These are phyloP conservation scores for Termitomyces sp. DNA, from an alignment of 768 basidiomycete genomes.

Conservation along the genomic window DNA sequence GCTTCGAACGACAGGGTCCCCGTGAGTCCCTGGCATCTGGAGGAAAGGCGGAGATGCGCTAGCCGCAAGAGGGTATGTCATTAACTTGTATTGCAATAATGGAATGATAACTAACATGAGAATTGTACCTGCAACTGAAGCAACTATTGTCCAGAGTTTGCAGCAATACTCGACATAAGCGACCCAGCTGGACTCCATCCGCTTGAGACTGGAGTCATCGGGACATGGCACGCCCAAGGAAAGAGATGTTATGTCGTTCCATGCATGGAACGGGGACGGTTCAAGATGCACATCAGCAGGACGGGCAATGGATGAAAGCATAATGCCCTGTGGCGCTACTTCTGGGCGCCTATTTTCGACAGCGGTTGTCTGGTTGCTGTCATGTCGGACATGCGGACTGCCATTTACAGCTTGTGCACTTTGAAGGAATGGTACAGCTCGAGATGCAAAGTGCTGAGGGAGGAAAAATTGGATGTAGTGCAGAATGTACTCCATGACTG, in stretches of 20 bases:
- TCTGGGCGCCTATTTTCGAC: neutral
- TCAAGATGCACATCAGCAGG: neutral
- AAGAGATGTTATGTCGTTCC: neutral
- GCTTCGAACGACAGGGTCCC: neutral
- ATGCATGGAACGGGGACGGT: neutral
- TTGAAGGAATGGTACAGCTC: neutral
- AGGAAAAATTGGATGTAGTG: neutral
- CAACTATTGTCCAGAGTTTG: neutral
- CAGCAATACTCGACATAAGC: neutral
- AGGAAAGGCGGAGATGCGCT: neutral
- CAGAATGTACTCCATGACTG: neutral
- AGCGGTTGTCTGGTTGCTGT: neutral
- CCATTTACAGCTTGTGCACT: neutral
- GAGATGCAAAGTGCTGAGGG: neutral
- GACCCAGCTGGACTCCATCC: neutral
- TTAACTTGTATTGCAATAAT: neutral
- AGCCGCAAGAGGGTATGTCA: too few relatives aligned
- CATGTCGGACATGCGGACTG: too few relatives aligned
- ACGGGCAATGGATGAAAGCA: neutral
- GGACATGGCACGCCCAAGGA: neutral
- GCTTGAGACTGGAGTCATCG: neutral
- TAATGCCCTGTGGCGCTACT: neutral
- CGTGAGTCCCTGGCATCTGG: neutral
- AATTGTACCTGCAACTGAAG: neutral
- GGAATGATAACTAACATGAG: too few relatives aligned